Percentiles rank a stretch among this genome's conserved stretches.
Evolutionary conservation across 768 basidiomycete genomes (phyloP).

Genomic region (Mycena galericulata): DNA sequence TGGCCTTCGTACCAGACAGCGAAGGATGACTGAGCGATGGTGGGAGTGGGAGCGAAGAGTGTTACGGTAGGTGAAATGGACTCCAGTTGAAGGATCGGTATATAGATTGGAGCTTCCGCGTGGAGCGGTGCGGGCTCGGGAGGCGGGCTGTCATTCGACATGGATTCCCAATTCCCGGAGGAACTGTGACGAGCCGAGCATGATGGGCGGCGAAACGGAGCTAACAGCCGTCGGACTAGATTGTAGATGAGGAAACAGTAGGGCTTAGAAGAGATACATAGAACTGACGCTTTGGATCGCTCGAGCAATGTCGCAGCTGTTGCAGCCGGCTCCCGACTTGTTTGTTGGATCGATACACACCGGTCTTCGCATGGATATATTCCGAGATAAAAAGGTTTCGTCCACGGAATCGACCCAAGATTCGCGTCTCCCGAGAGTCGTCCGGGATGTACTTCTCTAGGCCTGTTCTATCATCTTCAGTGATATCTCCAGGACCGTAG

Average conservation of each 20-base stretch:
- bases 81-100: neutral
- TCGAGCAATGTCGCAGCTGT: neutral
- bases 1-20: neutral
- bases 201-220: neutral
- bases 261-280: too few species aligned
- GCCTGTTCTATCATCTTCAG: slow-evolving; percentile 45
- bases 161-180: too few species aligned
- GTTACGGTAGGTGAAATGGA: slow-evolving; percentile 1
- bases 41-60: neutral
- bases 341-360: slow-evolving; percentile 59
- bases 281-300: neutral
- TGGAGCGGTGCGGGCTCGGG: neutral
- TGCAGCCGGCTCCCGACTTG: slow-evolving; percentile 59
- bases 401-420: slow-evolving; percentile 61
- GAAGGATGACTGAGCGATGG: neutral
- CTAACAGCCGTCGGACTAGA: neutral
- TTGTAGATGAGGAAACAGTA: too few species aligned
- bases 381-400: slow-evolving; percentile 66
- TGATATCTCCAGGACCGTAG: slow-evolving; percentile 30
- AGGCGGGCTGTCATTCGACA: too few species aligned
- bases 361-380: slow-evolving; percentile 58
- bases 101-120: neutral
- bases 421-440: slow-evolving; percentile 58
- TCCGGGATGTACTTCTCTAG: slow-evolving; percentile 58
- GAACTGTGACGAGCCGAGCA: too few species aligned